Conservation (phyloP, 2,329 filamentous ascomycete species). For the Xylaria sp. region DNA sequence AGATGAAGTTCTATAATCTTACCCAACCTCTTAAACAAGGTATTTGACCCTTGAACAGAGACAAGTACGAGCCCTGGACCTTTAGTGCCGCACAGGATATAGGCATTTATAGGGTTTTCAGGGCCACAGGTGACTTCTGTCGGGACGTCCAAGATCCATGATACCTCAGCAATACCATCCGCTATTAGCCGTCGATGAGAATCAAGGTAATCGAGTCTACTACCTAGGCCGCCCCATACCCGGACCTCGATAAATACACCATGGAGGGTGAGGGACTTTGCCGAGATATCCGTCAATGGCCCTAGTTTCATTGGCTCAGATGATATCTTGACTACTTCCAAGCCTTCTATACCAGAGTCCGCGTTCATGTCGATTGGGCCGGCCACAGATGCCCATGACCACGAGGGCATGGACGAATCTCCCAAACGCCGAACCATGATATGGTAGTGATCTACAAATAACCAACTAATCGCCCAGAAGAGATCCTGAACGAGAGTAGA, state of each 20-base stretch:
- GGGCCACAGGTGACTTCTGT: background rate
- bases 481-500: background rate
- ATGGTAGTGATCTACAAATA: too few relatives aligned
- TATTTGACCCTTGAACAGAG: background rate
- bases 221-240: background rate
- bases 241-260: background rate
- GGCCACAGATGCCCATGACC: background rate
- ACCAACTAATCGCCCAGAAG: too few relatives aligned
- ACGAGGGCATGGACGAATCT: background rate
- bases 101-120: background rate
- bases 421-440: background rate
- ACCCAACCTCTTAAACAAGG: background rate
- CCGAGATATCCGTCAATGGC: background rate
- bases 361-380: background rate
- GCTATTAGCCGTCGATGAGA: background rate
- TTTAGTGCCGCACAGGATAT: background rate
- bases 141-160: background rate
- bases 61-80: background rate
- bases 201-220: background rate
- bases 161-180: background rate
- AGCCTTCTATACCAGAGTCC: background rate
- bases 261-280: background rate
- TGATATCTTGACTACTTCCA: background rate
- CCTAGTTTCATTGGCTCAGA: background rate
- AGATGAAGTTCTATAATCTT: background rate